phyloP scores from a whole-genome alignment of 2,329 filamentous ascomycete genomes.

The Alternaria postmessia region DNA sequence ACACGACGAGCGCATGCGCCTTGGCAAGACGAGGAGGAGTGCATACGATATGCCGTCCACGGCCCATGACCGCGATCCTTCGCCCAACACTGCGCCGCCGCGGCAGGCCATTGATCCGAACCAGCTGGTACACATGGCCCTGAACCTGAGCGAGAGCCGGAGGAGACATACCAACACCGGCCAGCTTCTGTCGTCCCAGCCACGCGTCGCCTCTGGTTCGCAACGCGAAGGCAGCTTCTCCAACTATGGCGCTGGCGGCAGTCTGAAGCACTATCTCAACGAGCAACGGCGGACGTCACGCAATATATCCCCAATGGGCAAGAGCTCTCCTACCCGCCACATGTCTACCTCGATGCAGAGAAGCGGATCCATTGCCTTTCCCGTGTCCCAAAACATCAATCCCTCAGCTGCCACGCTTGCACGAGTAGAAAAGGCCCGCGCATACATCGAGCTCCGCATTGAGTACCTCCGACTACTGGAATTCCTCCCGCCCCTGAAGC shows the following conservation, averaged over 20 bases:
- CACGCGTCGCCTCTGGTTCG: constrained; percentile 57
- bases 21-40: constrained; percentile 31
- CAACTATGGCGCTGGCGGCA: constrained; percentile 60
- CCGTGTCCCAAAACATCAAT: constrained; percentile 59
- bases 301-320: constrained; percentile 66
- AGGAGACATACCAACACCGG: constrained; percentile 68
- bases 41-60: constrained; percentile 12
- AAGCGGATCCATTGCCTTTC: constrained; percentile 35
- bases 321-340: constrained; percentile 43
- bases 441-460: constrained; percentile 83
- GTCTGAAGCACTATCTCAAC: constrained; percentile 73
- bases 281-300: constrained; percentile 72
- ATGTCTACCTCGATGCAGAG: constrained; percentile 39
- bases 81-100: constrained; percentile 22
- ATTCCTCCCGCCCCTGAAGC: constrained; percentile 76
- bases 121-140: constrained; percentile 90
- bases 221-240: constrained; percentile 51
- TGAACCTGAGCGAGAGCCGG: constrained; percentile 85
- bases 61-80: constrained; percentile 14
- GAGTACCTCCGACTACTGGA: constrained; percentile 85
- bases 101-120: constrained; percentile 77
- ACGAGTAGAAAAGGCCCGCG: constrained; percentile 83
- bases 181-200: constrained; percentile 59
- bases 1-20: constrained; percentile 21
- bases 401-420: constrained; percentile 83